These are phyloP conservation scores for Thermochaetoides thermophila DNA, from an alignment of 495 filamentous ascomycete species.

Conservation along the genomic window DNA sequence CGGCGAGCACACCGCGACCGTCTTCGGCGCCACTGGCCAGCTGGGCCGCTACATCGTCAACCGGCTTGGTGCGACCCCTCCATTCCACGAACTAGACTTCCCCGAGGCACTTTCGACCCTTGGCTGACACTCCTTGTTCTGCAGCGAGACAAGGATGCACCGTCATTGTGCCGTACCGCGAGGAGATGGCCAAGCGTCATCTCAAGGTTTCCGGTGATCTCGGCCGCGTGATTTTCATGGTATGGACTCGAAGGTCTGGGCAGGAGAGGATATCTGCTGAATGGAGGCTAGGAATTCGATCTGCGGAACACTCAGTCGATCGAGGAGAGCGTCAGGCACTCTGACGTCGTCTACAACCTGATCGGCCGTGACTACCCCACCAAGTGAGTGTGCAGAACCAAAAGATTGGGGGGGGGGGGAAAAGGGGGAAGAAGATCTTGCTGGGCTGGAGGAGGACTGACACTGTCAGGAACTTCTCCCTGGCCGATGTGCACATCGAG, in stretches of 20 bases:
- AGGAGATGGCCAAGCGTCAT: conserved; percentile 96
- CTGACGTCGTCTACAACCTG: conserved; percentile 93
- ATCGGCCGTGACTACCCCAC: conserved; percentile 88
- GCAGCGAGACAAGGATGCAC: conserved; percentile 81
- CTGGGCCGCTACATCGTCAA: conserved; percentile 96
- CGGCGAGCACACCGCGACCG: conserved; percentile 83
- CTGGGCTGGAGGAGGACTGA: conserved; percentile 14
- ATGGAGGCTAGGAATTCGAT: conserved; percentile 62
- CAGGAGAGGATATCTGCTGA: conserved; percentile 9
- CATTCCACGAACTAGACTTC: no score
- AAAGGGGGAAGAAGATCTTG: neutral
- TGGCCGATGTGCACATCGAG: conserved; percentile 87
- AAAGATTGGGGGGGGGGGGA: conserved; percentile 1
- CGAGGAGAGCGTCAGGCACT: conserved; percentile 91
- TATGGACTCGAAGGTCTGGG: conserved; percentile 17
- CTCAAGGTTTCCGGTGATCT: conserved; percentile 91
- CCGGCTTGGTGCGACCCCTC: conserved; percentile 65
- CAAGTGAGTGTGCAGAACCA: no score
- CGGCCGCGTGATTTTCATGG: conserved; percentile 73
- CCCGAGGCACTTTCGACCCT: conserved; percentile 10
- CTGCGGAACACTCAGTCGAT: conserved; percentile 90
- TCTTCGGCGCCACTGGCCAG: conserved; percentile 95
- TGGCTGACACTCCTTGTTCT: conserved; percentile 12
- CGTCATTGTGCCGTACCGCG: conserved; percentile 83
- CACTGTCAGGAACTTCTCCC: conserved; percentile 65